Base-by-base conservation (phyloP, 108 stramenopile species). In the Craspedostauros australis region DNA sequence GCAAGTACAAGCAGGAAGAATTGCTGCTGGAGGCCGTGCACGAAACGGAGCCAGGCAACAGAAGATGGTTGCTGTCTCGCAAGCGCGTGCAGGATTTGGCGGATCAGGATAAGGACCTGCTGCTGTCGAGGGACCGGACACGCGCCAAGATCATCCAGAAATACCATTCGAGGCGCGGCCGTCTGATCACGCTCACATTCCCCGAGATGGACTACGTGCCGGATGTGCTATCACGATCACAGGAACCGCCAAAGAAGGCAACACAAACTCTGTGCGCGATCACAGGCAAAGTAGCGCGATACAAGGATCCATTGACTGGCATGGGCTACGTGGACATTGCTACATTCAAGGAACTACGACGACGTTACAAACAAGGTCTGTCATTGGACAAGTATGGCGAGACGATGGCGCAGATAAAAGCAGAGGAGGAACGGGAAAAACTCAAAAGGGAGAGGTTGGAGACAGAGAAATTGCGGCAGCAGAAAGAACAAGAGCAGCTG, bases 181-280 rank as follows among this genome's bases (percentile, higher is more conserved):
- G 80, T 48, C 50, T 72, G 30, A 93, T 76, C 54, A 79, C 78
- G 0, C 43, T 93, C 30, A 81, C 80, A 12, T 93, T 89, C 54
- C 72, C 84, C 24, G 87, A 93, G 44, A 89, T 93, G 87, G 87
- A 89, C 60, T 18, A 57, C 41, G 63, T 93, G 16, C 91, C 91
- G 0, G 75, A 84, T 40, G 65, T 88, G 52, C 60, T 88, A 34
- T 70, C 70, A 3, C 44, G 73, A 21, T 43, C 60, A n/a, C 23
- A 19, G 9, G 33, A 36, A 24, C 40, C 36, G n/a, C 47, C 66
- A 38, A 12, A 56, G 7, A 39, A 44, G 44, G 11, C 27, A 3
- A 5, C 49, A 19, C 20, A 50, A 0, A 33, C 33, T 7, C 11
- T 46, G 39, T 93, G 91, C 46, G 73, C 73, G 38, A 75, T 93